Evolutionary conservation across 805 yeast species (phyloP), one percentile per base, ranked within the genome.

Genomic region (Spencermartinsiella europaea): DNA sequence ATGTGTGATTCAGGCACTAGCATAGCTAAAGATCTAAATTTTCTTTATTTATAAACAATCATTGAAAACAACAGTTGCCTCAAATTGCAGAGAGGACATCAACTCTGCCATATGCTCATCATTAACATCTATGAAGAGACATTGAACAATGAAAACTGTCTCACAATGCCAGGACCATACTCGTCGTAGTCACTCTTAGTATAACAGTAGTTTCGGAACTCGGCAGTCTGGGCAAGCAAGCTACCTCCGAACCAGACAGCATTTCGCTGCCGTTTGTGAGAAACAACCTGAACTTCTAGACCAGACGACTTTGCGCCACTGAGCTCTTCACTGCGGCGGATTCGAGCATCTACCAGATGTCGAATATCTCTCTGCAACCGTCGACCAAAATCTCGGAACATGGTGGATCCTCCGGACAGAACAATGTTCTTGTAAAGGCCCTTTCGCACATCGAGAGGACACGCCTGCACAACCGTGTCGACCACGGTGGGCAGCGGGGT

Each of bases 221-320:
- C 99, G 19, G 95, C 81, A 8, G 99, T 93, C 72, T 91, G 98
- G 1, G 99, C 98, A 63, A 93, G 75, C 57, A 93, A 72, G 17
- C 95, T 85, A 56, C 99, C 99, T 58, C 99, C 99, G 65, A 91
- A 93, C 99, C 99, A 93, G 49, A 93, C 99, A 2, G 99, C 99
- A 62, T 93, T 88, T 66, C 96, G 80, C 73, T 93, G 99, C 70
- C 93, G 85, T 73, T 91, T 89, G 72, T 93, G 99, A 22, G 95
- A 81, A 55, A 93, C 90, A 51, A 93, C 99, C 70, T 87, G 95
- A 47, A 93, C 99, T 47, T 89, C 95, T 43, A 93, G 95, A 65
- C 99, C 99, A 25, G 95, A 84, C 21, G 95, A 82, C 46, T 83
- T 83, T 14, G 80, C 72, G 34, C 81, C 81, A 59, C 89, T 80